phyloP scores from a whole-genome alignment of 306 rosid genomes.

The Fragaria ananassa region DNA sequence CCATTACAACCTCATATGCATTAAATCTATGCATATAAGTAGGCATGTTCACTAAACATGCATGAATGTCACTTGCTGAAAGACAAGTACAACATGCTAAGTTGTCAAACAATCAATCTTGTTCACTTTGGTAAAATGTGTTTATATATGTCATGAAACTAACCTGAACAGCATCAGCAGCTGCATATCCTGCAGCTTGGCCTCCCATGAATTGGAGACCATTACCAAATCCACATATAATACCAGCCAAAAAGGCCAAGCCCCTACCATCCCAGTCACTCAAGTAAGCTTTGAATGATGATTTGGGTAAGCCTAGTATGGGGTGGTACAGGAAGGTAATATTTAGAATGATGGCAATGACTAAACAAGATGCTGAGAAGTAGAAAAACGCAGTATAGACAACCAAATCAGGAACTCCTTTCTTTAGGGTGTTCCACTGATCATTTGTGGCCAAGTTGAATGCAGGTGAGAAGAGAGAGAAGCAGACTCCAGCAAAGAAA shows the following conservation, averaged over 20 bases:
- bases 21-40: background rate
- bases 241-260: constrained; percentile 89
- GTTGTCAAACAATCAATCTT: background rate
- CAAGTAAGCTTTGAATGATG: constrained; percentile 67
- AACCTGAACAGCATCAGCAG: constrained; percentile 98
- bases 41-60: background rate
- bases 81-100: background rate
- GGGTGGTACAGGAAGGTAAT: constrained; percentile 73
- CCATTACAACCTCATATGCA: background rate
- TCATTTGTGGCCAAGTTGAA: constrained; percentile 95
- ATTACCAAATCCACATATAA: constrained; percentile 88
- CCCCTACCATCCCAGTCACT: constrained; percentile 85
- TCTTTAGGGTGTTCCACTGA: constrained; percentile 69
- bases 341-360: constrained; percentile 64
- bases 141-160: constrained; percentile 17
- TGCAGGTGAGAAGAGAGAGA: constrained; percentile 91
- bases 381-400: constrained; percentile 89
- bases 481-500: constrained; percentile 76
- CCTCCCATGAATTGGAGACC: constrained; percentile 99
- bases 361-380: constrained; percentile 75
- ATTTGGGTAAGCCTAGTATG: constrained; percentile 58
- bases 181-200: constrained; percentile 96
- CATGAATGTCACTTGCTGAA: background rate
- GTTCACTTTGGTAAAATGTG: background rate
- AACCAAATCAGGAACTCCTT: constrained; percentile 75